A percentile compares a stretch with the other conserved stretches of the same genome.
Conservation (phyloP, 1,139 yeast genomes). For the Saccharomyces hybrid region DNA sequence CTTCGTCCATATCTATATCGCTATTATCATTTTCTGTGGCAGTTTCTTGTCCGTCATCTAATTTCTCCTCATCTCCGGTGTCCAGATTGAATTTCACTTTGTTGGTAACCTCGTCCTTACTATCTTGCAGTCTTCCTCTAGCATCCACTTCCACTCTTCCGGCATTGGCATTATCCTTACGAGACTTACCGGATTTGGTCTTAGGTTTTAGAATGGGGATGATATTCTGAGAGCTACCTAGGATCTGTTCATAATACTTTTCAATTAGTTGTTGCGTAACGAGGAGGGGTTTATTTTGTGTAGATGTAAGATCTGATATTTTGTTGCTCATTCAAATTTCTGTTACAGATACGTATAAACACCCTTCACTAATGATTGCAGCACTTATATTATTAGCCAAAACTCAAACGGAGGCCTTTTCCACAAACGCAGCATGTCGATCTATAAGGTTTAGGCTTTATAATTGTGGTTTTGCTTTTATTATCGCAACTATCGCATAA, state of each 20-base stretch:
- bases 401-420: neutral
- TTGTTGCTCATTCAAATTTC: neutral
- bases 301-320: neutral
- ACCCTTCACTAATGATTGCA: neutral
- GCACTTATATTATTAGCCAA: neutral
- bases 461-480: neutral
- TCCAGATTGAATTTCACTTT: neutral
- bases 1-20: neutral
- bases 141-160: neutral
- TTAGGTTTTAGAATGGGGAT: neutral
- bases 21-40: neutral
- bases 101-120: neutral
- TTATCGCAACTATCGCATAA: neutral
- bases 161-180: neutral
- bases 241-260: constrained; percentile 13
- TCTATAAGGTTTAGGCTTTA: neutral
- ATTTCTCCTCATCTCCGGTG: neutral
- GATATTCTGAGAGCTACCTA: constrained; percentile 1
- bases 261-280: constrained; percentile 18
- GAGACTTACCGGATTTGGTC: neutral
- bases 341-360: neutral
- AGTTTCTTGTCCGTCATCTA: neutral
- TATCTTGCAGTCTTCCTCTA: neutral
- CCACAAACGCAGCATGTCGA: too few relatives aligned
- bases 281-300: constrained; percentile 1